These are phyloP conservation scores for Colletotrichum higginsianum DNA, from an alignment of 2,329 filamentous ascomycete genomes.

Conservation along the genomic window DNA sequence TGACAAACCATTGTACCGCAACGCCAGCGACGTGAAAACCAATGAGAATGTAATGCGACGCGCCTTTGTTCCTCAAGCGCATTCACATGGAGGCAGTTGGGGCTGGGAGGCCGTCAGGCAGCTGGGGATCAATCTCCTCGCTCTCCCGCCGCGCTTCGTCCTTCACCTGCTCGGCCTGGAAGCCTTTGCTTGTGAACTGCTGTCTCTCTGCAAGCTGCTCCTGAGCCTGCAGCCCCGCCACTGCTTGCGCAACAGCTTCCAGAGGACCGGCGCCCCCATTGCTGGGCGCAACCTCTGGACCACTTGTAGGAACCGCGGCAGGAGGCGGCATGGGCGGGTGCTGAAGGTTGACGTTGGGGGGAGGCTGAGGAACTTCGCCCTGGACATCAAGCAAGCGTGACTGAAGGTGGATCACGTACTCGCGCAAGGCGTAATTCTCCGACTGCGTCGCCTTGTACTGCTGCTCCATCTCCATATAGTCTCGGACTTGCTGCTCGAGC, in stretches of 20 bases:
- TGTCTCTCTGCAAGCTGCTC: slow-evolving; percentile 56
- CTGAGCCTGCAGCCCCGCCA: slow-evolving; percentile 59
- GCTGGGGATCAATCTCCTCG: slow-evolving; percentile 69
- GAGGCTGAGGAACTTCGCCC: slow-evolving; percentile 87
- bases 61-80: slow-evolving; percentile 16
- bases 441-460: slow-evolving; percentile 85
- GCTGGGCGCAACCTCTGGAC: slow-evolving; percentile 26
- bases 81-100: slow-evolving; percentile 50
- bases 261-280: slow-evolving; percentile 54
- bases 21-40: slow-evolving; percentile 39
- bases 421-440: slow-evolving; percentile 91
- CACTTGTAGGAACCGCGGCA: slow-evolving; percentile 41
- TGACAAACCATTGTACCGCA: slow-evolving; percentile 42
- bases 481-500: slow-evolving; percentile 92
- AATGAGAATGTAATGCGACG: slow-evolving; percentile 28
- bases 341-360: slow-evolving; percentile 81
- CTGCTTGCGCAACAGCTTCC: slow-evolving; percentile 67
- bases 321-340: slow-evolving; percentile 59
- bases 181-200: slow-evolving; percentile 53
- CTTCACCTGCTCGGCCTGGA: slow-evolving; percentile 56
- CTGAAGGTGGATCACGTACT: slow-evolving; percentile 94
- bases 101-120: slow-evolving; percentile 58
- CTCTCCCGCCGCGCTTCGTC: slow-evolving; percentile 61
- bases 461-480: slow-evolving; percentile 81
- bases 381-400: slow-evolving; percentile 86